Evolutionary conservation across 768 basidiomycete species (phyloP), one percentile per base, ranked within the genome.

Genomic region (Termitomyces bulborhizus): DNA sequence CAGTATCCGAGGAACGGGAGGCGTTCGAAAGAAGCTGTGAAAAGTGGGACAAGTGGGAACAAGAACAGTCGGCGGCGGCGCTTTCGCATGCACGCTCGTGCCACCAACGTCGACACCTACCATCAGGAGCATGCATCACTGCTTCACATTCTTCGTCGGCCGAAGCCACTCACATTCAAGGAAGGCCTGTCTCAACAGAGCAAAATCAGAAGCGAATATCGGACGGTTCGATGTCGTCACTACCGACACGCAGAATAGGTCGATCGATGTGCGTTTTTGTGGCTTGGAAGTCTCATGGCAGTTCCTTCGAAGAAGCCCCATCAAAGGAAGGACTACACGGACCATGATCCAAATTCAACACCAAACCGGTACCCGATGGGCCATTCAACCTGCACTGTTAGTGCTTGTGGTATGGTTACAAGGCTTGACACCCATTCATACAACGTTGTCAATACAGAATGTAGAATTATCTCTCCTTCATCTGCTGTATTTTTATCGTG

Each of bases 11-110:
- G 31, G 80, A 82, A 53, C 80, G 83, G 46, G 79, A 81, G 59
- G 68, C 70, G 15, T 87, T 83, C 66, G 77, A 83, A 56, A 69
- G 70, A 8, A 78, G 82, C 40, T 85, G 84, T 64, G 71, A 75
- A 47, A 78, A 75, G 58, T 86, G 83, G 77, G 78, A 79, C 34
- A 69, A 73, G 51, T 81, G 79, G 73, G 66, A 76, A 61, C 64
- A 62, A 11, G 66, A 74, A 49, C 67, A 71, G 60, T 57, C 53
- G 43, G 42, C 46, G 15, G 46, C 47, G 31, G 37, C 55, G 9
- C 31, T 48, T 2, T 46, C 43, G 24, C 53, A 46, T 29, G 31
- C 31, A 24, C 55, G 9, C 40, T 48, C 56, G 1, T 29, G 48
- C 21, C 39, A 39, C 46, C 41, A 53, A 9, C 12, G 24, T 44